A percentile compares a stretch with the other conserved stretches of the same genome.
phyloP scores from a whole-genome alignment of 805 yeast species.

The Ogataea wickerhamii region DNA sequence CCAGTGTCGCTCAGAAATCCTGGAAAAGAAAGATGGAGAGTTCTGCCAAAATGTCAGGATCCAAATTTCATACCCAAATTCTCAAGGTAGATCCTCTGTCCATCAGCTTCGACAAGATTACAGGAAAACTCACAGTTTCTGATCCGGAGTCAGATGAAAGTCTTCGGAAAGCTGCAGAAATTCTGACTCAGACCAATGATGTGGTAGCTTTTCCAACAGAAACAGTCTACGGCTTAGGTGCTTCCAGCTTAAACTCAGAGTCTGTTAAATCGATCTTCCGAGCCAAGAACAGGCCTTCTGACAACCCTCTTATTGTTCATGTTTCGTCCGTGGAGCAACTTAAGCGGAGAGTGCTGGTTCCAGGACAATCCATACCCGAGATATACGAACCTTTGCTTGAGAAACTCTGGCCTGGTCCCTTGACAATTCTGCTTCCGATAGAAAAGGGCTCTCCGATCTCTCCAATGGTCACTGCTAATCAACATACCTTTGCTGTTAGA shows the following conservation, averaged over 20 bases:
- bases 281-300: conserved; percentile 93
- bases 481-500: conserved; percentile 87
- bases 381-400: conserved; percentile 62
- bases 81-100: conserved; percentile 52
- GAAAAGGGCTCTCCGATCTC: conserved; percentile 50
- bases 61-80: conserved; percentile 36
- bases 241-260: conserved; percentile 69
- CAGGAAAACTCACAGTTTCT: conserved; percentile 34
- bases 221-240: conserved; percentile 95
- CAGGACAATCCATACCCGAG: conserved; percentile 52
- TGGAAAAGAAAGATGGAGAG: too few species aligned
- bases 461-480: conserved; percentile 76
- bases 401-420: conserved; percentile 94
- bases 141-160: conserved; percentile 52
- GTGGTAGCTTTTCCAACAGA: conserved; percentile 96
- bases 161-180: conserved; percentile 55
- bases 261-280: conserved; percentile 73
- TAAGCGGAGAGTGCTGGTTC: conserved; percentile 49
- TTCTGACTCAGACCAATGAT: conserved; percentile 46
- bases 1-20: too few species aligned
- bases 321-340: conserved; percentile 76
- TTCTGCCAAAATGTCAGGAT: background rate
- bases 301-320: conserved; percentile 91
- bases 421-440: conserved; percentile 78
- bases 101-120: conserved; percentile 44